These are phyloP conservation scores for Hemisphaericaspora xylofermentans DNA, from an alignment of 1,139 yeast genomes.

Conservation along the genomic window DNA sequence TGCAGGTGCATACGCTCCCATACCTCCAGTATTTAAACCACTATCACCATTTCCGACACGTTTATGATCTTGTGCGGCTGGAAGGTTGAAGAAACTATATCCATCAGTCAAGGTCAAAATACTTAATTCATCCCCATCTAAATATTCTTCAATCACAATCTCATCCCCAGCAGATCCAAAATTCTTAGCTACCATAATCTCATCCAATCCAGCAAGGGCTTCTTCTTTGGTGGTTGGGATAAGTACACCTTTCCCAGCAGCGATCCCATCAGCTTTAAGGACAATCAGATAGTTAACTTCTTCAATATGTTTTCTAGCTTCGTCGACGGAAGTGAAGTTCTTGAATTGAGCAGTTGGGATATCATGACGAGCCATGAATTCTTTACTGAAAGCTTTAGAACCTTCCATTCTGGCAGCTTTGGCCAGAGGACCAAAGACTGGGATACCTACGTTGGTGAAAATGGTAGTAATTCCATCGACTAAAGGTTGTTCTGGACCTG, in stretches of 20 bases:
- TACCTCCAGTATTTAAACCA: slow-evolving; percentile 98
- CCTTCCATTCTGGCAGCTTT: slow-evolving; percentile 96
- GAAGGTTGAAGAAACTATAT: slow-evolving; percentile 84
- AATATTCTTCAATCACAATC: slow-evolving; percentile 92
- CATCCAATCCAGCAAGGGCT: slow-evolving; percentile 79
- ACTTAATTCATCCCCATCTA: slow-evolving; percentile 96
- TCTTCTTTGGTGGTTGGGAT: slow-evolving; percentile 85
- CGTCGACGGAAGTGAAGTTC: slow-evolving; percentile 74
- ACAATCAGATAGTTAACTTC: slow-evolving; percentile 75
- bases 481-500: slow-evolving; percentile 99
- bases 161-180: slow-evolving; percentile 96
- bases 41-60: slow-evolving; percentile 90
- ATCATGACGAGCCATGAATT: slow-evolving; percentile 85
- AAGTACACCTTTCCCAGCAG: slow-evolving; percentile 98
- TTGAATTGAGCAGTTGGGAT: slow-evolving; percentile 93
- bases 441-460: slow-evolving; percentile 79
- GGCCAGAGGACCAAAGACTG: slow-evolving; percentile 93
- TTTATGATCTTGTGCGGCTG: slow-evolving; percentile 98
- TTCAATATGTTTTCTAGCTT: slow-evolving; percentile 70
- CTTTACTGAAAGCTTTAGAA: slow-evolving; percentile 91
- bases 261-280: slow-evolving; percentile 95
- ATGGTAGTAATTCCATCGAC: slow-evolving; percentile 84
- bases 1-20: slow-evolving; percentile 99
- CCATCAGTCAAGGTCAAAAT: slow-evolving; percentile 94
- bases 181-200: slow-evolving; percentile 85